Base-by-base conservation (phyloP, 139 green algal species). In the Chlorella vulgaris region DNA sequence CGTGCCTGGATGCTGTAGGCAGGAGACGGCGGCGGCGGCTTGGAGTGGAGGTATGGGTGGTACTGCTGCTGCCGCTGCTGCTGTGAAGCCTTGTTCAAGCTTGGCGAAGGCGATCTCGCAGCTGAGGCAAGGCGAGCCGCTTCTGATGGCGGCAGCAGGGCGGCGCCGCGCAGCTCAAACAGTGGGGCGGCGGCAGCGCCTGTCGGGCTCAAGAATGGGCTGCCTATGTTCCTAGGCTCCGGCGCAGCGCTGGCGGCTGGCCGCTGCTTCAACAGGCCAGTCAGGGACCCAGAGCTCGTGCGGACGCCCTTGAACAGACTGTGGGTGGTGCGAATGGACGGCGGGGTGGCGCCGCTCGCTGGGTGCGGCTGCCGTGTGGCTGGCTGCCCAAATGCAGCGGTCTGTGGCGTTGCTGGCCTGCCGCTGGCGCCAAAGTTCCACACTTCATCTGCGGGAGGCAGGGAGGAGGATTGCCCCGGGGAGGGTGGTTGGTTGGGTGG, bases 141-240 rank as follows among this genome's bases (percentile, higher is more conserved):
- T 36, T 80, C 55, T 1, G n/a, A n/a, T n/a, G 74, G 74, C 28
- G 55, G 36, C 50, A 69, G 19, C 26, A 80, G 24, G 26, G 50
- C 74, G 5, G 74, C 74, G 26, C 74, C 74, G 28, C 74, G 36
- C 55, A 80, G 33, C 74, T 80, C 74, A 55, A 80, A 80, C 22
- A 79, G 33, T 36, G 73, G 73, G 50, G 70, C 55, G 42, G 36
- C 65, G 35, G 38, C 69, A 21, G 22, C 70, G 0, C 47, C 47
- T 15, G 47, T 15, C 15, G 47, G 15, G n/a, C n/a, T n/a, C n/a
- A n/a, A n/a, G n/a, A n/a, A n/a, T n/a, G n/a, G n/a, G n/a, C n/a
- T n/a, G n/a, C n/a, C n/a, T n/a, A n/a, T n/a, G n/a, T n/a, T n/a
- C n/a, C n/a, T n/a, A n/a, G 47, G 47, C 47, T 10, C 13, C 13